Evolutionary conservation across 495 filamentous ascomycete species (phyloP).

Genomic region (Tuber aestivum): DNA sequence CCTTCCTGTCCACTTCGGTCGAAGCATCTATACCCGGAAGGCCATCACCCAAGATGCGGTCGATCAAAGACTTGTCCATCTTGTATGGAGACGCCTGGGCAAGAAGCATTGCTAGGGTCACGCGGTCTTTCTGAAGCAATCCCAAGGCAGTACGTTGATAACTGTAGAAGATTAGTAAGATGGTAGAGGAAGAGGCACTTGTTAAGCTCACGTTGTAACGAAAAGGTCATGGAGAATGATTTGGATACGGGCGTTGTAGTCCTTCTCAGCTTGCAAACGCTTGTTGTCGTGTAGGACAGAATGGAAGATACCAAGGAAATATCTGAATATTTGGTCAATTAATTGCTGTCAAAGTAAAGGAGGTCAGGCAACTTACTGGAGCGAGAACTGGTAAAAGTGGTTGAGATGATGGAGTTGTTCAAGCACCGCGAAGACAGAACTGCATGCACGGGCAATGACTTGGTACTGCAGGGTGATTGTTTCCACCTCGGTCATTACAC

Average conservation of each 20-base stretch:
- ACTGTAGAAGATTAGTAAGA: slow-evolving; percentile 10
- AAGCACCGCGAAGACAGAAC: slow-evolving; percentile 90
- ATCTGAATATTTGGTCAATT: slow-evolving; percentile 43
- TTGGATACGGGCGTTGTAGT: slow-evolving; percentile 70
- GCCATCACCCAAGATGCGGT: slow-evolving; percentile 73
- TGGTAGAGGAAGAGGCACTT: not conserved
- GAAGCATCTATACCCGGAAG: slow-evolving; percentile 75
- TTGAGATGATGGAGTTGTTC: slow-evolving; percentile 98
- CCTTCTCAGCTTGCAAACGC: slow-evolving; percentile 61
- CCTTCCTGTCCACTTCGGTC: slow-evolving; percentile 55
- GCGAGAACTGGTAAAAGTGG: slow-evolving; percentile 98
- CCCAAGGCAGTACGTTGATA: slow-evolving; percentile 91
- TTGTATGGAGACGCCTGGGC: slow-evolving; percentile 88
- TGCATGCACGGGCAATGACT: slow-evolving; percentile 87
- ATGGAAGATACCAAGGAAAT: slow-evolving; percentile 96
- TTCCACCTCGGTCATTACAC: slow-evolving; percentile 96
- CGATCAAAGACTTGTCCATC: slow-evolving; percentile 84
- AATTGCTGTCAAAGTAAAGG: not conserved
- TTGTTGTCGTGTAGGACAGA: slow-evolving; percentile 80
- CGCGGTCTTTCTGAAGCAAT: slow-evolving; percentile 84
- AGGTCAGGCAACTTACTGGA: slow-evolving; percentile 51
- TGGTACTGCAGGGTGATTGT: slow-evolving; percentile 88
- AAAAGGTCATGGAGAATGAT: slow-evolving; percentile 86
- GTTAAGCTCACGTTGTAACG: slow-evolving; percentile 54
- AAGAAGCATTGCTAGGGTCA: slow-evolving; percentile 92